A percentile compares a stretch with the other conserved stretches of the same genome.
These are phyloP conservation scores for Scedosporium aurantiacum DNA, from an alignment of 2,329 filamentous ascomycete genomes.

Conservation along the genomic window DNA sequence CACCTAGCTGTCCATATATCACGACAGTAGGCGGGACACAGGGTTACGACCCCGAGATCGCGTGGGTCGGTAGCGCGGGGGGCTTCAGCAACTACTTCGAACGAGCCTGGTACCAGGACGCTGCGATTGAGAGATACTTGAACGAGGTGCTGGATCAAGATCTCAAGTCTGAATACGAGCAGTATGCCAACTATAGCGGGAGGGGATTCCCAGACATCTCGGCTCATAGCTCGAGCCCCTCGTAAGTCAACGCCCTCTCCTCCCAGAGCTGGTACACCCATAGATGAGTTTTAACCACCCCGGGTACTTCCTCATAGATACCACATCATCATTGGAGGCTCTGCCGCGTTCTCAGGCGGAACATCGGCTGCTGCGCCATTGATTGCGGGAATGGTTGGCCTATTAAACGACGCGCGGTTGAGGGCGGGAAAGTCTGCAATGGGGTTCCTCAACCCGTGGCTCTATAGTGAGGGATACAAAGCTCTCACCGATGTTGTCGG, in stretches of 20 bases:
- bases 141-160: conserved; percentile 10
- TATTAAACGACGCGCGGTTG: conserved; percentile 54
- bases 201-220: conserved; percentile 52
- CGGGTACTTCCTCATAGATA: conserved; percentile 9
- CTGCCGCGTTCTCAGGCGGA: conserved; percentile 17
- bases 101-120: conserved; percentile 32
- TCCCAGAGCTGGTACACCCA: not conserved
- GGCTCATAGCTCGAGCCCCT: conserved; percentile 32
- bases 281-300: too few relatives aligned
- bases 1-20: conserved; percentile 44
- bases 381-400: conserved; percentile 49
- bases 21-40: conserved; percentile 51
- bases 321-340: conserved; percentile 21
- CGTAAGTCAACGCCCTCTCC: conserved; percentile 1
- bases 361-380: conserved; percentile 48
- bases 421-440: conserved; percentile 38
- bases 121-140: conserved; percentile 33
- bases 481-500: conserved; percentile 25
- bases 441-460: conserved; percentile 52
- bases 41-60: conserved; percentile 37
- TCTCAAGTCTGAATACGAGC: conserved; percentile 37
- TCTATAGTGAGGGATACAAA: conserved; percentile 30
- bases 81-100: conserved; percentile 38
- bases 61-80: conserved; percentile 39
- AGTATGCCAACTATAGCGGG: conserved; percentile 33